These are phyloP conservation scores for Phytophthora podocarpi DNA, from an alignment of 352 stramenopile species.

Conservation along the genomic window DNA sequence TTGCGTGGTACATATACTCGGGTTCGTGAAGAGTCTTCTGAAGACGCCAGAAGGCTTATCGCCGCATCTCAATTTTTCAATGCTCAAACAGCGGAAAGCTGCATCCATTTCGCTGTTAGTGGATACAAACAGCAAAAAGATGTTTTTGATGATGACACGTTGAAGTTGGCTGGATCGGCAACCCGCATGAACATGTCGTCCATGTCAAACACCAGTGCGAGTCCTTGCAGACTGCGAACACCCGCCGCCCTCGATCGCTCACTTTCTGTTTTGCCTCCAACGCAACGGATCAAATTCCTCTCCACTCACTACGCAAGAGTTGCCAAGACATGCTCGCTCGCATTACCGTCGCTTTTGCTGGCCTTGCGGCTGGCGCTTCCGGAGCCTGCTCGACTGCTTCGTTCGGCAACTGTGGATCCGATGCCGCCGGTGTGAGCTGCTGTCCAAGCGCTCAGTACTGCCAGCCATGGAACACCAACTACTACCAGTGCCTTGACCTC, in stretches of 20 bases:
- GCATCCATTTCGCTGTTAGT: constrained; percentile 10
- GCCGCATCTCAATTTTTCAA: constrained; percentile 2
- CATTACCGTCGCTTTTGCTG: constrained; percentile 19
- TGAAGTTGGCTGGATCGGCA: constrained; percentile 9
- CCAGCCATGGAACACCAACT: constrained; percentile 34
- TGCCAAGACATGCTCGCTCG: constrained; percentile 25
- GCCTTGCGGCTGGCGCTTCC: not conserved
- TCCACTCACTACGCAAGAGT: not conserved
- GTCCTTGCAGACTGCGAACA: not conserved
- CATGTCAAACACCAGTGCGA: too few relatives aligned
- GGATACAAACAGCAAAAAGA: constrained; percentile 16
- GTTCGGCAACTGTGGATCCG: constrained; percentile 18
- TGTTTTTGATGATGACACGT: constrained; percentile 2
- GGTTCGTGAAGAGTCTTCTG: too few relatives aligned
- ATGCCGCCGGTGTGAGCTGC: constrained; percentile 16
- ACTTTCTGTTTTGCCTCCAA: constrained; percentile 20
- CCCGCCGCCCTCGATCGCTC: not conserved
- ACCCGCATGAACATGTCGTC: not conserved
- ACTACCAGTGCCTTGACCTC: constrained; percentile 32
- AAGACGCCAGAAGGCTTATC: constrained; percentile 12
- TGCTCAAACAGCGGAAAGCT: constrained; percentile 18
- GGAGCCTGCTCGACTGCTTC: constrained; percentile 12
- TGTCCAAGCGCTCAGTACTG: constrained; percentile 29
- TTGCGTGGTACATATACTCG: too few relatives aligned
- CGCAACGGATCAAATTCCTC: constrained; percentile 13